These are phyloP conservation scores for Geotrichum ghanense DNA, from an alignment of 805 yeast genomes.

Conservation along the genomic window DNA sequence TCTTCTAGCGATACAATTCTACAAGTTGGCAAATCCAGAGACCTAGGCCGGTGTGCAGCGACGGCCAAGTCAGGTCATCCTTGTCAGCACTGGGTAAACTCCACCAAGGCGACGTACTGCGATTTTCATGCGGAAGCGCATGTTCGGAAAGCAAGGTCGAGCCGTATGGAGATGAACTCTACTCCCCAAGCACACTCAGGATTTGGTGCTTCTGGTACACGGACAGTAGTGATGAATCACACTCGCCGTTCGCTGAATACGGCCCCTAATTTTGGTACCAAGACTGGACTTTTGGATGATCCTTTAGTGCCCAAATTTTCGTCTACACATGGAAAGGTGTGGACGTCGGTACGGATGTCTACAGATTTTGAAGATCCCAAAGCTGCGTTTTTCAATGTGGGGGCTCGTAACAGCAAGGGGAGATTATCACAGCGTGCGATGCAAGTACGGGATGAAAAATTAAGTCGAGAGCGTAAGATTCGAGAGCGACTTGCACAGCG, in stretches of 20 bases:
- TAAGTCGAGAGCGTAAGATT: slow-evolving; percentile 21
- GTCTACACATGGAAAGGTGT: not conserved
- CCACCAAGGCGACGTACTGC: slow-evolving; percentile 44
- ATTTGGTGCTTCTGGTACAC: slow-evolving; percentile 21
- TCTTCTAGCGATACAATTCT: slow-evolving; percentile 38
- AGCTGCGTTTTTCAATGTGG: not conserved
- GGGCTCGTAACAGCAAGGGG: too few species aligned
- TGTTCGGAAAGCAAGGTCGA: slow-evolving; percentile 39
- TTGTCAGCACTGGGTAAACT: slow-evolving; percentile 56
- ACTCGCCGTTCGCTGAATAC: too few species aligned
- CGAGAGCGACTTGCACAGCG: slow-evolving; percentile 26
- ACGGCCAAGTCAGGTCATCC: slow-evolving; percentile 35
- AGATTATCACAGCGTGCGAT: slow-evolving; percentile 20
- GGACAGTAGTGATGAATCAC: slow-evolving; percentile 27
- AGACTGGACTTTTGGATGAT: slow-evolving; percentile 31
- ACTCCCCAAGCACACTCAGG: slow-evolving; percentile 38
- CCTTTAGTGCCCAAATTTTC: slow-evolving; percentile 28
- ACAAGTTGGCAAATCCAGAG: slow-evolving; percentile 61
- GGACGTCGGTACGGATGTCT: not conserved
- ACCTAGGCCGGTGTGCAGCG: slow-evolving; percentile 58
- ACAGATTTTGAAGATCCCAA: slow-evolving; percentile 2
- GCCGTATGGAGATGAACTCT: slow-evolving; percentile 64
- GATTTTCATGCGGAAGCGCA: slow-evolving; percentile 58
- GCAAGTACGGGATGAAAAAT: slow-evolving; percentile 16
- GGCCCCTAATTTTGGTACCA: not conserved